A percentile compares a stretch with the other conserved stretches of the same genome.
phyloP scores from a whole-genome alignment of 129 eudicot genomes.

The Glebionis coronaria region DNA sequence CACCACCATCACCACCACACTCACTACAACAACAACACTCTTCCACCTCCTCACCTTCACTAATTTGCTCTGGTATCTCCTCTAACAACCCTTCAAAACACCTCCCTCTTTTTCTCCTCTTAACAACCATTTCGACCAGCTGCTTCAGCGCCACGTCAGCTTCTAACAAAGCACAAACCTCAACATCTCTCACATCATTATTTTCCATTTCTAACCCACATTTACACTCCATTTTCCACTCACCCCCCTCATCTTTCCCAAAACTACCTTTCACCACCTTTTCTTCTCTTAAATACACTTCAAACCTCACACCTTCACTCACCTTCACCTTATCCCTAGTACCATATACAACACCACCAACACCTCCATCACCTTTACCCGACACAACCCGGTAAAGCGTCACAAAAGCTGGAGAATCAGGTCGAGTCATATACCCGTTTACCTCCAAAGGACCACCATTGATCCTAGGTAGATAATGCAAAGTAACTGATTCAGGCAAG shows the following conservation, averaged over 20 bases:
- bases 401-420: constrained; percentile 64
- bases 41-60: constrained; percentile 44
- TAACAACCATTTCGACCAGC: constrained; percentile 41
- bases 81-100: constrained; percentile 25
- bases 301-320: constrained; percentile 68
- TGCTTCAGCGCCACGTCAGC: constrained; percentile 40
- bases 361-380: constrained; percentile 6
- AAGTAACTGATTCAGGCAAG: constrained; percentile 53
- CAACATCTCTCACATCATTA: constrained; percentile 35
- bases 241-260: constrained; percentile 48
- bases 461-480: constrained; percentile 74
- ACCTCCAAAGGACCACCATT: constrained; percentile 54
- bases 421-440: constrained; percentile 48
- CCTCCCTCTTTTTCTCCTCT: constrained; percentile 32
- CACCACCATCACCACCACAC: constrained; percentile 16
- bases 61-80: constrained; percentile 17
- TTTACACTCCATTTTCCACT: constrained; percentile 66
- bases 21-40: constrained; percentile 32
- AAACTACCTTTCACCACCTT: constrained; percentile 58
- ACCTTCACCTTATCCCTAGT: constrained; percentile 53
- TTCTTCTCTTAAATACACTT: constrained; percentile 52
- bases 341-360: constrained; percentile 28
- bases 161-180: constrained; percentile 55
- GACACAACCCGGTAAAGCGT: constrained; percentile 56
- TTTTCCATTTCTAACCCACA: constrained; percentile 34